Evolutionary conservation across 2,329 filamentous ascomycete genomes (phyloP).

Genomic region (Aspergillus cejpii): DNA sequence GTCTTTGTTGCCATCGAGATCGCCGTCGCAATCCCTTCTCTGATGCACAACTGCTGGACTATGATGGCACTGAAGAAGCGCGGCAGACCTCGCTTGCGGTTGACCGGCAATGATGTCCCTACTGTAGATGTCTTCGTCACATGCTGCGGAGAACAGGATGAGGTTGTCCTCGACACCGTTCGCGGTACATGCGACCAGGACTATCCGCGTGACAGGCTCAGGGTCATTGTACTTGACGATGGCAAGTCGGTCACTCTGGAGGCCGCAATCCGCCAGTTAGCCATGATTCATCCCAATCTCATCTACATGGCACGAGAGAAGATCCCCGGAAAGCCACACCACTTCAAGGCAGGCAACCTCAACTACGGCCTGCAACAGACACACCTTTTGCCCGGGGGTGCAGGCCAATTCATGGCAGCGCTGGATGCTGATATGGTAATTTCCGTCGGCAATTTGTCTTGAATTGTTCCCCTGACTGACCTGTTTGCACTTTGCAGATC

Average conservation of each 20-base stretch:
- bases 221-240: constrained; percentile 40
- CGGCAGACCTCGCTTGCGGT: constrained; percentile 48
- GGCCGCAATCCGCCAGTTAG: constrained; percentile 31
- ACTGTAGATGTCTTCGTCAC: constrained; percentile 42
- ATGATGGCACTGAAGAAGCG: constrained; percentile 53
- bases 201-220: constrained; percentile 35
- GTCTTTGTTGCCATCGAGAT: constrained; percentile 52
- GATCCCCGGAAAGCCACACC: constrained; percentile 37
- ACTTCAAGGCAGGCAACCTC: constrained; percentile 60
- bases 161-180: constrained; percentile 39
- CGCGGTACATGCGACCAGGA: constrained; percentile 36
- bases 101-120: constrained; percentile 34
- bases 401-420: constrained; percentile 55
- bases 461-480: constrained; percentile 4
- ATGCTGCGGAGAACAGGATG: constrained; percentile 41
- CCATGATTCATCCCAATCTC: constrained; percentile 34
- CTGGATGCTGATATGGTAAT: constrained; percentile 58
- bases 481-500: constrained; percentile 44
- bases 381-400: constrained; percentile 48
- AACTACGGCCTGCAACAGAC: constrained; percentile 53
- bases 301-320: constrained; percentile 42
- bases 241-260: constrained; percentile 31
- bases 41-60: constrained; percentile 54
- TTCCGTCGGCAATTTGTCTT: neutral
- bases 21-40: constrained; percentile 48